Evolutionary conservation across 306 rosid species (phyloP).

Genomic region (Vigna nakashimae): DNA sequence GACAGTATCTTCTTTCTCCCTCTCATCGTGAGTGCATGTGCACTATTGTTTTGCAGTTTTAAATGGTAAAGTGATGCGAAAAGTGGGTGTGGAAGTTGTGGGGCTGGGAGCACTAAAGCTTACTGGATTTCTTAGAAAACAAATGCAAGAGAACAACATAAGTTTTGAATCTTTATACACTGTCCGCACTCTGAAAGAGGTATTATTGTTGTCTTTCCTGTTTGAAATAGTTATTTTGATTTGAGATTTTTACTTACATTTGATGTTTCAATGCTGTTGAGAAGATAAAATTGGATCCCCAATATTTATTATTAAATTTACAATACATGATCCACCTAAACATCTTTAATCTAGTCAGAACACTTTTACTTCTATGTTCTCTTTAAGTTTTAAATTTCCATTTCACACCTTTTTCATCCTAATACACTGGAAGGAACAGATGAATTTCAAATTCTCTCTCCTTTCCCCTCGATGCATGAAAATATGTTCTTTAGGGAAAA

Average conservation of each 20-base stretch:
- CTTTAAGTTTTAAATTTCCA: neutral
- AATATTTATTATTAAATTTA: conserved; percentile 9
- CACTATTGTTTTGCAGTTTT: conserved; percentile 55
- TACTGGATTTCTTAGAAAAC: conserved; percentile 74
- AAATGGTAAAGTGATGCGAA: conserved; percentile 82
- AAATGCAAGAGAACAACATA: conserved; percentile 71
- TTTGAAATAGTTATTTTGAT: conserved; percentile 13
- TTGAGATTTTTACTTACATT: conserved; percentile 32
- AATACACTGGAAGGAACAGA: neutral
- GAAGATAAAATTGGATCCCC: conserved; percentile 31
- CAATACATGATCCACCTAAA: neutral
- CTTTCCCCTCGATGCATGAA: neutral
- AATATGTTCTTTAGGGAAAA: too few species aligned
- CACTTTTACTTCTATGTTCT: conserved; percentile 8
- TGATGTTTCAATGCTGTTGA: conserved; percentile 18
- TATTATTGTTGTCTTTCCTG: conserved; percentile 41
- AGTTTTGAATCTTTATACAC: conserved; percentile 75
- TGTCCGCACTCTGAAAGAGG: conserved; percentile 87
- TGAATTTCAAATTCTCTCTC: neutral
- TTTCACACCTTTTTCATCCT: neutral
- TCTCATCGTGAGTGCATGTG: neutral
- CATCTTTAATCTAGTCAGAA: conserved; percentile 28
- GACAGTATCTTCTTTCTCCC: neutral
- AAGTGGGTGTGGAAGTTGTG: conserved; percentile 87
- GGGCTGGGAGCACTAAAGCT: conserved; percentile 86